Percentiles rank a stretch among this genome's conserved stretches.
Conservation (phyloP, 139 green algal genomes). For the Chlorella sp. region DNA sequence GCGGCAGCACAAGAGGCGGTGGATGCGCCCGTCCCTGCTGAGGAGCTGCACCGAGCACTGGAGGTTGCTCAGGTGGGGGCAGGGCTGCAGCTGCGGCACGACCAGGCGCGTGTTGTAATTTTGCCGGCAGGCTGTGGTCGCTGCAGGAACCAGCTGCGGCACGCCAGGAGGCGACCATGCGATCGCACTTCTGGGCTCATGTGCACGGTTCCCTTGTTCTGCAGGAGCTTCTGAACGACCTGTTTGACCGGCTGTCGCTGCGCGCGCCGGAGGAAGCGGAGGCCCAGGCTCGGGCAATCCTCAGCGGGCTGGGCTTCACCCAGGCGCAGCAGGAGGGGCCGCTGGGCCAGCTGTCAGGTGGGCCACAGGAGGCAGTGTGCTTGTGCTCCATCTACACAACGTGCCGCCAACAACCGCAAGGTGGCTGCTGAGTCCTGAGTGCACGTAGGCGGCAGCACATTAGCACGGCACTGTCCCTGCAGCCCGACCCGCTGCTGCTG, state of each 20-base stretch:
- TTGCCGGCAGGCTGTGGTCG: neutral
- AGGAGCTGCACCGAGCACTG: constrained; percentile 5
- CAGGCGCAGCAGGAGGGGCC: constrained; percentile 31
- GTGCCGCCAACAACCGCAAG: no score
- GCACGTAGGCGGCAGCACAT: no score
- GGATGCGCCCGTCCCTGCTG: neutral
- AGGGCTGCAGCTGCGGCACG: no score
- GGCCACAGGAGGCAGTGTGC: neutral
- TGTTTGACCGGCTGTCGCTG: constrained; percentile 38
- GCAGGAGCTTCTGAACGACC: constrained; percentile 36
- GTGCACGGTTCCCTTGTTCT: neutral
- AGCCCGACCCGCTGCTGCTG: constrained; percentile 88
- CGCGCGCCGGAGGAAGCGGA: constrained; percentile 35
- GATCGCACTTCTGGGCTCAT: neutral
- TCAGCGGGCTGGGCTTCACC: constrained; percentile 54
- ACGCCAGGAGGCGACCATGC: neutral
- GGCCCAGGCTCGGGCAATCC: constrained; percentile 33
- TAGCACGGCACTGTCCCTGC: constrained; percentile 80
- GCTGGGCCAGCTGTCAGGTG: constrained; percentile 46
- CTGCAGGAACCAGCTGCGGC: no score
- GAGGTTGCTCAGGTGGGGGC: constrained; percentile 3
- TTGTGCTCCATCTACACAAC: no score
- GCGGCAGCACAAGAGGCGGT: neutral
- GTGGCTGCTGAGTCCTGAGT: no score
- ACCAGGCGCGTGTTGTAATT: neutral